Evolutionary conservation across 768 basidiomycete species (phyloP), one percentile per base, ranked within the genome.

Genomic region (Royoungia palumana): DNA sequence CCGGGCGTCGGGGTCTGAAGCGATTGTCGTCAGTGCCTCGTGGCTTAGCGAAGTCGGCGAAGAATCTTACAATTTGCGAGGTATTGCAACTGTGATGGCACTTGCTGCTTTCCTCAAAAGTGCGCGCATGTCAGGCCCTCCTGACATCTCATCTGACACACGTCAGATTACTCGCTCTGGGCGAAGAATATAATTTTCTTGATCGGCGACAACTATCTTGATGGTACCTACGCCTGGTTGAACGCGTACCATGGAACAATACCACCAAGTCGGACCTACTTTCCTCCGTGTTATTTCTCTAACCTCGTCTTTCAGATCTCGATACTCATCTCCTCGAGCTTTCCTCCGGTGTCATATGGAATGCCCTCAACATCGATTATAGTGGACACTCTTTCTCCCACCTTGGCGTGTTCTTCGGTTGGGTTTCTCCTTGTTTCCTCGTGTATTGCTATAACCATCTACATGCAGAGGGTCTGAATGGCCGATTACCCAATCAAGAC

Each of bases 361-460:
- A 89, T 1, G 93, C 93, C 11, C 70, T 99, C 39, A 89, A 88
- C 57, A 81, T 99, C 36, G 96, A 98, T 65, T 98, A 97, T 66
- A 91, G 94, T 1, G 89, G 93, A 0, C 95, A 99, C 68, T 97
- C 94, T 0, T 95, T 98, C 69, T 92, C 89, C 10, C 91, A 97
- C 62, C 75, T 98, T 2, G 95, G 96, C n/a, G 70, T 98, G 10
- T 97, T 92, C 71, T 89, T 87, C 67, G 95, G 95, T 93, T 16
- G 46, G 83, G 37, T 44, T n/a, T 42, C 24, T 1, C 43, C 10
- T 30, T 24, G 25, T 34, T 20, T 24, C 10, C 24, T 41, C 35
- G 49, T 49, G 7, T 51, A 56, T 30, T 32, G 45, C 21, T 20
- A n/a, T n/a, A 20, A 47, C 27, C 25, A n/a, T 28, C 45, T 39